A percentile compares a stretch with the other conserved stretches of the same genome.
Conservation (phyloP, 2,329 filamentous ascomycete genomes). For the Colletotrichum gigasporum region DNA sequence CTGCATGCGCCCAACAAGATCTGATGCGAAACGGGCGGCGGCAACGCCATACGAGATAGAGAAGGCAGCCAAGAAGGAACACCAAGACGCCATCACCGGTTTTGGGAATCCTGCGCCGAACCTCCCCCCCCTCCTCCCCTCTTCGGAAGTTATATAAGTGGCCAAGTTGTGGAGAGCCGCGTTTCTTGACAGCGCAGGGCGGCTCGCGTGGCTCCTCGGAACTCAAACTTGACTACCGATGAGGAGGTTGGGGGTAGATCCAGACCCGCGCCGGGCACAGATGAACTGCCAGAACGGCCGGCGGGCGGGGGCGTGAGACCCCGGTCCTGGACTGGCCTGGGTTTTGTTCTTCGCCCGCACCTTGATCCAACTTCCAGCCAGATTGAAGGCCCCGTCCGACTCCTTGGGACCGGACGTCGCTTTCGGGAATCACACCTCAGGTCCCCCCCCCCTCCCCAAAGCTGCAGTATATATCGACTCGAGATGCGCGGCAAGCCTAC, state of each 20-base stretch:
- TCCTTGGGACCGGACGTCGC: neutral
- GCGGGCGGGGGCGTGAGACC: too few relatives aligned
- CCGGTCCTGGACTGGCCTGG: neutral
- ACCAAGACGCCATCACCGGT: constrained; percentile 5
- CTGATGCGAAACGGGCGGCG: neutral
- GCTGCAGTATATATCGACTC: neutral
- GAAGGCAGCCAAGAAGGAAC: constrained; percentile 17
- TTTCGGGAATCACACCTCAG: neutral
- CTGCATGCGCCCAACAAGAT: constrained; percentile 9
- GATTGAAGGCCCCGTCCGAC: neutral
- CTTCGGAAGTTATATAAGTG: constrained; percentile 3
- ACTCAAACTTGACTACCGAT: constrained; percentile 32
- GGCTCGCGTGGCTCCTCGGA: constrained; percentile 29
- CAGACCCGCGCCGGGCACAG: constrained; percentile 12
- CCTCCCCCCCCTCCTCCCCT: too few relatives aligned
- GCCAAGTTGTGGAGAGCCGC: constrained; percentile 17
- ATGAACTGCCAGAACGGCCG: constrained; percentile 10
- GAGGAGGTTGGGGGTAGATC: constrained; percentile 24
- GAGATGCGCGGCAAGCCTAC: neutral
- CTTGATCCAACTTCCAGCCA: constrained; percentile 2
- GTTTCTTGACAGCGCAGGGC: constrained; percentile 22
- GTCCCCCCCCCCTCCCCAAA: neutral
- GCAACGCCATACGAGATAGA: constrained; percentile 18
- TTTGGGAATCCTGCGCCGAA: constrained; percentile 1
- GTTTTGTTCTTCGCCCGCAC: neutral